phyloP scores from a whole-genome alignment of 2,329 filamentous ascomycete genomes.

The Hypoxylon sp. region DNA sequence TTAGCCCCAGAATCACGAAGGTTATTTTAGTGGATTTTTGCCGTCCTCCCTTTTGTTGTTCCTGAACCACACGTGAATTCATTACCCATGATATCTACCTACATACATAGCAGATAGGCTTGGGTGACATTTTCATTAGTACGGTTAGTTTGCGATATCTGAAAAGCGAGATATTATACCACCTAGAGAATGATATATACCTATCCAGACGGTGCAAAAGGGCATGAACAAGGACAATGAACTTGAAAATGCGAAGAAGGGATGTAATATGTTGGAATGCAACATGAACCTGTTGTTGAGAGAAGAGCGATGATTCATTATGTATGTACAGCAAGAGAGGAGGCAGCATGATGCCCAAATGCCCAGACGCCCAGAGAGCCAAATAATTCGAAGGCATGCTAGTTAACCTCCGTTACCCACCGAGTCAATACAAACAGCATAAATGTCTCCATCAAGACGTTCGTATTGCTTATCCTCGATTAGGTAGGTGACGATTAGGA shows the following conservation, averaged over 20 bases:
- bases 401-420: constrained; percentile 6
- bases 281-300: constrained; percentile 6
- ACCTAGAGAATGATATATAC: neutral
- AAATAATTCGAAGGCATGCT: constrained; percentile 3
- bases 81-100: constrained; percentile 1
- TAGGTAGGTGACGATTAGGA: constrained; percentile 9
- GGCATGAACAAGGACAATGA: neutral
- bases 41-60: constrained; percentile 4
- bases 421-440: constrained; percentile 3
- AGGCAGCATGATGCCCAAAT: neutral
- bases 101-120: neutral
- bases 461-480: constrained; percentile 26
- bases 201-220: neutral
- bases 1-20: constrained; percentile 22
- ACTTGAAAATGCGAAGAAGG: neutral
- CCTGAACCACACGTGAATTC: constrained; percentile 12
- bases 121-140: constrained; percentile 2
- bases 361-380: too few species aligned
- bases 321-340: neutral
- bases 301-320: constrained; percentile 2
- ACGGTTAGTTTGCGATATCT: neutral
- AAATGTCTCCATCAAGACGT: constrained; percentile 17
- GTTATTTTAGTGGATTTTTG: constrained; percentile 15
- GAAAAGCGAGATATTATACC: neutral
- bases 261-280: constrained; percentile 5